Percentiles rank a stretch among this genome's conserved stretches.
Conservation (phyloP, 2,329 filamentous ascomycete genomes). For the Calonectria hongkongensis region DNA sequence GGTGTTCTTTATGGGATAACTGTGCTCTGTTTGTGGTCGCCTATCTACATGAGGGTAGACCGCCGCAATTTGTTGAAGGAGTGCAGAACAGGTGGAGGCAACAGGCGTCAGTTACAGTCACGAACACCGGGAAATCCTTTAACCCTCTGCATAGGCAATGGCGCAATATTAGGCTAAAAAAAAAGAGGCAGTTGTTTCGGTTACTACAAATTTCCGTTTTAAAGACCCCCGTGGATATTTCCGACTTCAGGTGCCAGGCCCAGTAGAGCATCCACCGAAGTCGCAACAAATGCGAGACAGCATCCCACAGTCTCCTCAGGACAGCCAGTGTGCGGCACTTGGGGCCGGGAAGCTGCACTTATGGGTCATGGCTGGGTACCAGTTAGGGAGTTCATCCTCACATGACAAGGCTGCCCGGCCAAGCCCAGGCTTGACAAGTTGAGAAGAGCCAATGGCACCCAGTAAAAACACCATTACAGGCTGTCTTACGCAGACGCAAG, state of each 20-base stretch:
- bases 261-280: background rate
- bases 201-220: background rate
- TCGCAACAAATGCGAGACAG: background rate
- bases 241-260: background rate
- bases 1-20: background rate
- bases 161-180: background rate
- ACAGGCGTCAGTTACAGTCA: background rate
- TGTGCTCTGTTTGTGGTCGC: background rate
- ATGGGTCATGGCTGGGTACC: background rate
- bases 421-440: background rate
- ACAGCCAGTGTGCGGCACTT: constrained; percentile 30
- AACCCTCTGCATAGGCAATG: background rate
- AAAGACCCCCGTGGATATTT: background rate
- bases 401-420: constrained; percentile 15
- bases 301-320: background rate
- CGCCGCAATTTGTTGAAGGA: background rate
- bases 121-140: background rate
- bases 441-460: constrained; percentile 7
- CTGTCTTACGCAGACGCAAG: constrained; percentile 1
- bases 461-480: constrained; percentile 16
- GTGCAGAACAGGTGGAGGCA: background rate
- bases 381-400: constrained; percentile 3
- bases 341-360: constrained; percentile 22
- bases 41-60: background rate
- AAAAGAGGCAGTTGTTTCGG: background rate